Base-by-base conservation (phyloP, 2,329 filamentous ascomycete genomes). In the Alternaria viburni region DNA sequence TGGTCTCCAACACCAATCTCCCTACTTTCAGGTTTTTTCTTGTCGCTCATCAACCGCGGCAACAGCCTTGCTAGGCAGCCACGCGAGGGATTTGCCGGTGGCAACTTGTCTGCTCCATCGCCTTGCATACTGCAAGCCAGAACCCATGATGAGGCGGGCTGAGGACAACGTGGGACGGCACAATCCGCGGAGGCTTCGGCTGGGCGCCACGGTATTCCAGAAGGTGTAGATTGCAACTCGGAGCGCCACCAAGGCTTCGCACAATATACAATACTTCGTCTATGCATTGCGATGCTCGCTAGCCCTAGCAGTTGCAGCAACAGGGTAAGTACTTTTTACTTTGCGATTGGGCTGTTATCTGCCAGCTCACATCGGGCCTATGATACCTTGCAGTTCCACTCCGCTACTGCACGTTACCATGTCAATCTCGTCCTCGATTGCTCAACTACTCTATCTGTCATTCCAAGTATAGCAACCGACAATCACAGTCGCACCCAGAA, bases 391-490 rank as follows among this genome's bases (percentile, higher is more conserved):
- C 21, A 46, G 23, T 30, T 6, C 17, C 17, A 56, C 19, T 15
- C 23, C 13, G 25, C 43, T 56, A 56, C 54, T 56, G 43, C 43
- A 47, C 43, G 25, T 46, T 52, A 25, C 19, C 13, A 23, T 52
- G 30, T 17, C 19, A 52, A 36, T 52, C 30, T 10, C 32, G 23
- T 36, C 49, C 49, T n/a, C 28, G 13, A 36, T 21, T 51, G 28
- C 49, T 51, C 49, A 52, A 52, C 28, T 19, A 25, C 9, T 36
- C 13, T 23, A 52, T 41, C 28, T 12, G 13, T 25, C 17, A 52
- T n/a, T 36, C 55, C 46, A 43, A 50, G 30, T 51, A 51, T 57
- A 57, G 32, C 55, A 26, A 44, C 21, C 46, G 25, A 52, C 36
- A 52, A 25, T 52, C 9, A 19, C 13, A 36, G 28, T 15, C 28